These are phyloP conservation scores for Ceratorhiza oryzae-sativae DNA, from an alignment of 1,284 basidiomycete genomes.

Conservation along the genomic window DNA sequence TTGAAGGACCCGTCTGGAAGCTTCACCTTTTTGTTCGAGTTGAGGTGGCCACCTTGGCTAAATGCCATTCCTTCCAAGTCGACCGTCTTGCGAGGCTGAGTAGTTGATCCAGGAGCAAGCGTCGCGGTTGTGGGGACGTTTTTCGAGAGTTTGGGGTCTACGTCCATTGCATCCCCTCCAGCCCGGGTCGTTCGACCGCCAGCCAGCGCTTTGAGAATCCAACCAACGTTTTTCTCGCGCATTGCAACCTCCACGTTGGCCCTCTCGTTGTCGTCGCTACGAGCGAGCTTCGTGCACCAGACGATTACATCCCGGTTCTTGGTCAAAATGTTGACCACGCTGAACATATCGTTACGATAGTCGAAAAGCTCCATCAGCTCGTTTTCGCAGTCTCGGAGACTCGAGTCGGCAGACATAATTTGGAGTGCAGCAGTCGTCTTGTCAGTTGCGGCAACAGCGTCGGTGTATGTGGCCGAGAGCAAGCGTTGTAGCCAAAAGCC, in stretches of 20 bases:
- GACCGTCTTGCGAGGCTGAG: constrained; percentile 84
- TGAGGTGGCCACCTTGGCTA: constrained; percentile 93
- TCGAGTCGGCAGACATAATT: constrained; percentile 89
- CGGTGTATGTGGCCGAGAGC: constrained; percentile 88
- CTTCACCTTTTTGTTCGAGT: constrained; percentile 99
- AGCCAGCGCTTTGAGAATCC: constrained; percentile 90
- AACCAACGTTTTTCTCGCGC: constrained; percentile 95
- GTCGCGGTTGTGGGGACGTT: constrained; percentile 85
- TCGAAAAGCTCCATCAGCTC: constrained; percentile 97
- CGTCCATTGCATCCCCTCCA: constrained; percentile 73
- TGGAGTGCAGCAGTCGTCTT: constrained; percentile 88
- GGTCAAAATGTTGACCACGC: constrained; percentile 88
- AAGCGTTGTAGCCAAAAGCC: constrained; percentile 99
- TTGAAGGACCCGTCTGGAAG: constrained; percentile 98
- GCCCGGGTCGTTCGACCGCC: constrained; percentile 70
- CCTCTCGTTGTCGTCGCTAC: constrained; percentile 87
- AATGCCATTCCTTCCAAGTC: constrained; percentile 97
- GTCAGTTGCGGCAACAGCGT: constrained; percentile 92
- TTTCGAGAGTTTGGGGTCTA: constrained; percentile 64
- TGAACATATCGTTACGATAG: constrained; percentile 79
- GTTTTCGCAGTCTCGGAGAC: constrained; percentile 95
- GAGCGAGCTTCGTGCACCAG: constrained; percentile 97
- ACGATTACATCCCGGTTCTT: constrained; percentile 97
- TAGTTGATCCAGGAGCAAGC: constrained; percentile 84
- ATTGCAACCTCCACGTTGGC: constrained; percentile 97